Evolutionary conservation across 441 rosid genomes (phyloP).

Genomic region (Capsella rubella): DNA sequence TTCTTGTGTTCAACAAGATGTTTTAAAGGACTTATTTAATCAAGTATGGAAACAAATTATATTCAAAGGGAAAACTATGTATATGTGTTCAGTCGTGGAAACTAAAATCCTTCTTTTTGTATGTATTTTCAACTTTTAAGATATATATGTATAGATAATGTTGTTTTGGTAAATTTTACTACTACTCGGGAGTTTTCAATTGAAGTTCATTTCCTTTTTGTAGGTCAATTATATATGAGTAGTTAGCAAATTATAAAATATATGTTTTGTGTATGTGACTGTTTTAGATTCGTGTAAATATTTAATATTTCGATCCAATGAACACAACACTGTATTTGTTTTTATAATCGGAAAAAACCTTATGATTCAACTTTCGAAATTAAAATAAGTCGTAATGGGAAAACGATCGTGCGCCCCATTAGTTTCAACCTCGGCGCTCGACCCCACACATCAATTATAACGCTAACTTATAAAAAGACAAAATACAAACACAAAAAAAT

Average conservation of each 20-base stretch:
- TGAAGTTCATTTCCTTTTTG: not conserved
- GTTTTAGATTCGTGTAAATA: slow-evolving; percentile 6
- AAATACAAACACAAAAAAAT: slow-evolving; percentile 3
- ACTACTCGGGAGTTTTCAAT: not conserved
- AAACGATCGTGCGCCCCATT: slow-evolving; percentile 66
- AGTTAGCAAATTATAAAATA: slow-evolving; percentile 22
- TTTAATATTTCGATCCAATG: slow-evolving; percentile 35
- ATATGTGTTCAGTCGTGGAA: not conserved
- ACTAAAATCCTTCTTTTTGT: not conserved
- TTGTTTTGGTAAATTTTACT: not conserved
- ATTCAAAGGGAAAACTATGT: not conserved
- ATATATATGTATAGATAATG: not conserved
- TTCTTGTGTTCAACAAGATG: not conserved
- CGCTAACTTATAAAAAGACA: slow-evolving; percentile 57
- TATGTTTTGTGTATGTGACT: not conserved
- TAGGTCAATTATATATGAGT: slow-evolving; percentile 2
- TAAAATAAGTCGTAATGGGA: slow-evolving; percentile 31
- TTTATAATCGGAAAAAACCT: slow-evolving; percentile 27
- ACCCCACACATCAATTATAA: slow-evolving; percentile 56
- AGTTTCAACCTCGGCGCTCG: slow-evolving; percentile 53
- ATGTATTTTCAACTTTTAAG: not conserved
- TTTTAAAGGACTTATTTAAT: not conserved
- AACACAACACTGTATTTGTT: slow-evolving; percentile 18
- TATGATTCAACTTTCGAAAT: slow-evolving; percentile 38
- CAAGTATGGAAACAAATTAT: not conserved